A percentile compares a stretch with the other conserved stretches of the same genome.
These are phyloP conservation scores for Pseudocercospora vitis DNA, from an alignment of 2,329 filamentous ascomycete genomes.

Conservation along the genomic window DNA sequence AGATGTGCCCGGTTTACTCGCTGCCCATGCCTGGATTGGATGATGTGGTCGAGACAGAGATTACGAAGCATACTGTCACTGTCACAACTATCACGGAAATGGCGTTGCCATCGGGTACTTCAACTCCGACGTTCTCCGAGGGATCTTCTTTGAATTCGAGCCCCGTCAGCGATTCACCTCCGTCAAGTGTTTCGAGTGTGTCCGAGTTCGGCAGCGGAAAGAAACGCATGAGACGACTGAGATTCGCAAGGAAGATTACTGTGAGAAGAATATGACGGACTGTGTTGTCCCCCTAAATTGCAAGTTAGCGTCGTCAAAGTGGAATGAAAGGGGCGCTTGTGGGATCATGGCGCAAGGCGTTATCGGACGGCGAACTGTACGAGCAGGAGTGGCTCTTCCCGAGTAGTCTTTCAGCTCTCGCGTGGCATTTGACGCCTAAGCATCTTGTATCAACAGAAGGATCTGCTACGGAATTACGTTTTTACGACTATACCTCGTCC, in stretches of 20 bases:
- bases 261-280: slow-evolving; percentile 11
- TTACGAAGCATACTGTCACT: slow-evolving; percentile 2
- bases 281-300: too few species aligned
- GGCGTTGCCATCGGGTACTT: not conserved
- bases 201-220: not conserved
- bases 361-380: too few species aligned
- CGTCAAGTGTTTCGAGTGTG: slow-evolving; percentile 4
- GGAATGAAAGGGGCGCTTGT: not conserved
- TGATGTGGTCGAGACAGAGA: not conserved
- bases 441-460: not conserved
- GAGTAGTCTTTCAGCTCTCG: not conserved
- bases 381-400: not conserved
- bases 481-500: too few species aligned
- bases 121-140: slow-evolving; percentile 1
- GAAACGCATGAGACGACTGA: slow-evolving; percentile 8
- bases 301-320: too few species aligned
- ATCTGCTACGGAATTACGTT: too few species aligned
- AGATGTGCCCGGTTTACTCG: not conserved
- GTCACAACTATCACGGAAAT: slow-evolving; percentile 3
- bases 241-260: slow-evolving; percentile 17
- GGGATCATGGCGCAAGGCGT: not conserved
- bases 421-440: not conserved
- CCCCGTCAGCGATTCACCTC: not conserved
- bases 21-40: not conserved
- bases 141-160: not conserved